Evolutionary conservation across 2,329 filamentous ascomycete species (phyloP), one percentile per base, ranked within the genome.

Genomic region (Verticillium klebahnii): DNA sequence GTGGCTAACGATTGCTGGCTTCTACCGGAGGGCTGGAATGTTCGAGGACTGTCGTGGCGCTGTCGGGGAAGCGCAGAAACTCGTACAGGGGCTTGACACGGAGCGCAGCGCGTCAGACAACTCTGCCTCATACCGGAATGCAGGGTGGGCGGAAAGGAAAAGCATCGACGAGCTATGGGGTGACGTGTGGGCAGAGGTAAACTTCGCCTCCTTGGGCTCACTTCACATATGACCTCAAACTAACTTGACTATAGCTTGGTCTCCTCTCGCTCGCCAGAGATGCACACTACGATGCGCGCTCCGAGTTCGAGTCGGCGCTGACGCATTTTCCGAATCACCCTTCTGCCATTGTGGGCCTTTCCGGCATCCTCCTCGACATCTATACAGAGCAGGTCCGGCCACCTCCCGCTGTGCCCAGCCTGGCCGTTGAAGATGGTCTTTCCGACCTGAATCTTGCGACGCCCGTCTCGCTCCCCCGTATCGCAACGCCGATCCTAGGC

Each of bases 1-100:
- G 36, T 99, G 95, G 95, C 81, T 97, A 9, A 89, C 95, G 71
- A 92, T 97, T 64, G 90, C 92, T 2, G 90, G 90, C 0, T 88
- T 98, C 66, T 99, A 98, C 72, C 86, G 92, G 32, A 86, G 92
- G 60, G 92, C 94, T 8, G 85, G 85, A 9, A 87, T 96, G 78
- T 86, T 87, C 61, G 89, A 93, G 23, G 94, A 98, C 72, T 88
- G 91, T 14, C 86, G 85, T 67, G 91, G 89, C 59, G 92, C 94
- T 7, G 85, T 93, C 32, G 83, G 87, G 12, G 95, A 98, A 78
- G 95, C 94, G 1, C 82, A 87, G 63, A 91, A 90, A 70, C 82
- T 97, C 39, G 88, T 92, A 1, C 82, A 89, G 66, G 79, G 77
- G 0, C 82, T 97, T 12, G 92, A 97, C 74, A 78, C 89, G 1